These are phyloP conservation scores for Metarhizium anisopliae DNA, from an alignment of 2,329 filamentous ascomycete genomes.

Conservation along the genomic window DNA sequence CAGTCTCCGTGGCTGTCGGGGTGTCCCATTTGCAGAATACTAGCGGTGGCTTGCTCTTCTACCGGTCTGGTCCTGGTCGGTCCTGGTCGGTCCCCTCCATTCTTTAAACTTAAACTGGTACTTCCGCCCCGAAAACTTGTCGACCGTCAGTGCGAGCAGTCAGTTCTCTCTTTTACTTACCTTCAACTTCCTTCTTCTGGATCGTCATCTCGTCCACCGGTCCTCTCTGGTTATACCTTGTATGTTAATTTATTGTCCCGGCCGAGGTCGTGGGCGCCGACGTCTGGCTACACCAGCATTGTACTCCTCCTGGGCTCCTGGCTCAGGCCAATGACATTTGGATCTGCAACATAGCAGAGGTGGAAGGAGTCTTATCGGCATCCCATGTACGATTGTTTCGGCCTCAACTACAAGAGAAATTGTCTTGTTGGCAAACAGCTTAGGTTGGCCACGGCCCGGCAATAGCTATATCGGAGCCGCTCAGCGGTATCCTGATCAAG, in stretches of 20 bases:
- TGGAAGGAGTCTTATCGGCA: too few relatives aligned
- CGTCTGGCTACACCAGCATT: background rate
- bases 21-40: background rate
- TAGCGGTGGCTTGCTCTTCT: conserved; percentile 3
- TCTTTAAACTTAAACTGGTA: background rate
- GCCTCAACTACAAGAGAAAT: background rate
- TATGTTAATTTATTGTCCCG: too few relatives aligned
- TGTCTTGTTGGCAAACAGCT: background rate
- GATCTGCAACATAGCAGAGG: background rate
- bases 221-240: background rate
- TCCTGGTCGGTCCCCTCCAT: background rate
- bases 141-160: background rate
- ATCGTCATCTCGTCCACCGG: background rate
- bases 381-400: background rate
- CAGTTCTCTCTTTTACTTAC: background rate
- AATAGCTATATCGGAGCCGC: background rate
- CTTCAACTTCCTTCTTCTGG: background rate
- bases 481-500: conserved; percentile 6
- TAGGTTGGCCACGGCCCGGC: background rate
- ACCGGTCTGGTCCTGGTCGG: conserved; percentile 2
- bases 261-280: background rate
- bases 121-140: background rate
- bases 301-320: background rate
- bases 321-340: background rate
- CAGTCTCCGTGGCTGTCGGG: background rate